Percentiles rank a stretch among this genome's conserved stretches.
These are phyloP conservation scores for Solanum hybrid DNA, from an alignment of 305 asterid species.

Conservation along the genomic window DNA sequence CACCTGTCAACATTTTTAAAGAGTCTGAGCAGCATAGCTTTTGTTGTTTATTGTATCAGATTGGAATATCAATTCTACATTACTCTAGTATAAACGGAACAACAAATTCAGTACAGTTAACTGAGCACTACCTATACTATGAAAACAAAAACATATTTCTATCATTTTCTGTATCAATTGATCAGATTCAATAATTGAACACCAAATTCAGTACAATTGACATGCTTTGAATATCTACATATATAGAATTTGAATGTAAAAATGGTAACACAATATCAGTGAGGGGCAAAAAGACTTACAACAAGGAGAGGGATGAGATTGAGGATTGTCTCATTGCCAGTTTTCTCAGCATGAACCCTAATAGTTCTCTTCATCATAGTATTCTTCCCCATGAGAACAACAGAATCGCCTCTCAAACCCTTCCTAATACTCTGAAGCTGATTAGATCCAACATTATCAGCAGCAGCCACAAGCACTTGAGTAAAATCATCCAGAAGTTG, in stretches of 20 bases:
- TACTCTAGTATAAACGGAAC: background rate
- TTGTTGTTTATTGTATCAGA: background rate
- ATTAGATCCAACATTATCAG: constrained; percentile 80
- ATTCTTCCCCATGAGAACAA: constrained; percentile 83
- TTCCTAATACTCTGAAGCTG: constrained; percentile 69
- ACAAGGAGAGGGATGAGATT: background rate
- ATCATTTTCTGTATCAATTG: background rate
- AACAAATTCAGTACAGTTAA: background rate
- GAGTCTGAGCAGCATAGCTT: background rate
- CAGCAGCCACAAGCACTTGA: constrained; percentile 60
- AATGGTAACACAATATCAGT: background rate
- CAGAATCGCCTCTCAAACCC: constrained; percentile 74
- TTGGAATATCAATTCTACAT: background rate
- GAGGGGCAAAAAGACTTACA: background rate
- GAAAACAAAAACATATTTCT: too few relatives aligned
- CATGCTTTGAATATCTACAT: background rate
- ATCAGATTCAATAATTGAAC: background rate
- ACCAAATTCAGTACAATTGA: background rate
- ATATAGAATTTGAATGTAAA: background rate
- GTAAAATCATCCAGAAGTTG: constrained; percentile 62
- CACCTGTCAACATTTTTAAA: too few relatives aligned
- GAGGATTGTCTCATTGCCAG: background rate
- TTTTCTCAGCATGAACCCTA: background rate
- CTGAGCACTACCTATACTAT: background rate
- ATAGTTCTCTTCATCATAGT: constrained; percentile 78